Base-by-base conservation (phyloP, 2,329 filamentous ascomycete genomes). In the Aspergillus brunneoviolaceus region DNA sequence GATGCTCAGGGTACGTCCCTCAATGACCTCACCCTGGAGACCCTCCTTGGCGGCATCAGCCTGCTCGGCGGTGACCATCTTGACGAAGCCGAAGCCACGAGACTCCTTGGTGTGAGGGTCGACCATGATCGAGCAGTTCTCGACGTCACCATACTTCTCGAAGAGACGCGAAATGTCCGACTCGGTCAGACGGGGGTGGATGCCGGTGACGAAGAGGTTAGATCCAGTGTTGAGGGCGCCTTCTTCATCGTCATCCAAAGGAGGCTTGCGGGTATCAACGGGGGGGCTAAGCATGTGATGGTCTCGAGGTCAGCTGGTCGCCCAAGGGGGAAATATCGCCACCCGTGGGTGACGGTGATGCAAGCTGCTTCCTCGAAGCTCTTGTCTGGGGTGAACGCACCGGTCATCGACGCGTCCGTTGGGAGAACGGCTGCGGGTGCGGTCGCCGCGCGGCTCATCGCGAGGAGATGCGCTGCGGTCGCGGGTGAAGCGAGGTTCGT, bases 81-180 rank as follows among this genome's bases (percentile, higher is more conserved):
- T 98, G 76, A 99, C 95, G 81, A 99, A 99, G 59, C 95, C 95
- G 68, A 99, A 99, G 67, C 95, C 95, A 79, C 95, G 95, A 69
- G 94, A 98, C 80, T 99, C 95, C 81, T 96, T 96, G 73, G 91
- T 96, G 79, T 99, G 95, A 63, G 95, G 95, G 75, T 99, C 95
- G 73, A 94, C 88, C 95, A 99, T 99, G 81, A 99, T 99, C 78
- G 97, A 96, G 82, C 94, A 98, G 81, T 96, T 98, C 81, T 98
- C 94, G 55, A 99, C 95, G 75, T 96, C 92, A 69, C 95, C 95
- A 73, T 98, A 98, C 81, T 98, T 99, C 81, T 97, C 92, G 74
- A 99, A 99, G 67, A 99, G 88, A 76, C 92, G 92, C 57, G 90
- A 90, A 63, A 99, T 91, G 75, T 98, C 95, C 16, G 88, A 85